Percentiles rank a stretch among this genome's conserved stretches.
phyloP scores from a whole-genome alignment of 495 filamentous ascomycete species.

The Hypoxylon lienhwacheense region DNA sequence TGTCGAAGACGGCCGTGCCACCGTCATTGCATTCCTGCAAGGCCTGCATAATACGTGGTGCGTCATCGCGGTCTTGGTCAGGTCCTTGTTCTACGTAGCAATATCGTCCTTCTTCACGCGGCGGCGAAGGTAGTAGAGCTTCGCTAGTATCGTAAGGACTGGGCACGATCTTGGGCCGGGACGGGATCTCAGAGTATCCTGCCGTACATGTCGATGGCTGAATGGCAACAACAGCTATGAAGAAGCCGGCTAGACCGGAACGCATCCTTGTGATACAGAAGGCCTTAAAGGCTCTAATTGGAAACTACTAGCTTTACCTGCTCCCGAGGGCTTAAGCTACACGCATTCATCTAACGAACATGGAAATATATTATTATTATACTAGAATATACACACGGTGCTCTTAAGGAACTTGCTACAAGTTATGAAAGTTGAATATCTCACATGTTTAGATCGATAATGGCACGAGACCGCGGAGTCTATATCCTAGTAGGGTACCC shows the following conservation, averaged over 20 bases:
- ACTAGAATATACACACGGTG: too few relatives aligned
- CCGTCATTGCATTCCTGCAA: slow-evolving; percentile 67
- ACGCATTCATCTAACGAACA: neutral
- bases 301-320: neutral
- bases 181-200: slow-evolving; percentile 11
- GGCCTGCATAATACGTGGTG: slow-evolving; percentile 58
- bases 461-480: slow-evolving; percentile 5
- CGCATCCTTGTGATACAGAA: slow-evolving; percentile 7
- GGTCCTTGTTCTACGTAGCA: slow-evolving; percentile 22
- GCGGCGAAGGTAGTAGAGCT: slow-evolving; percentile 17
- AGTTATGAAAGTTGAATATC: neutral
- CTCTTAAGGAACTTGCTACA: too few relatives aligned
- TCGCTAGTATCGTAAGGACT: slow-evolving; percentile 14
- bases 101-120: slow-evolving; percentile 16
- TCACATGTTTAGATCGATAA: slow-evolving; percentile 3
- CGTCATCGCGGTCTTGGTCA: slow-evolving; percentile 52
- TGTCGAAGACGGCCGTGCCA: slow-evolving; percentile 64
- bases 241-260: neutral
- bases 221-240: slow-evolving; percentile 7
- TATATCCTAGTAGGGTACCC: slow-evolving; percentile 8
- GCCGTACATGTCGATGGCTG: neutral
- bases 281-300: neutral
- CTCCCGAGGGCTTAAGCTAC: neutral
- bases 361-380: too few relatives aligned
- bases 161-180: slow-evolving; percentile 22